phyloP scores from a whole-genome alignment of 805 yeast genomes.

The Metschnikowia baotianmanensis region DNA sequence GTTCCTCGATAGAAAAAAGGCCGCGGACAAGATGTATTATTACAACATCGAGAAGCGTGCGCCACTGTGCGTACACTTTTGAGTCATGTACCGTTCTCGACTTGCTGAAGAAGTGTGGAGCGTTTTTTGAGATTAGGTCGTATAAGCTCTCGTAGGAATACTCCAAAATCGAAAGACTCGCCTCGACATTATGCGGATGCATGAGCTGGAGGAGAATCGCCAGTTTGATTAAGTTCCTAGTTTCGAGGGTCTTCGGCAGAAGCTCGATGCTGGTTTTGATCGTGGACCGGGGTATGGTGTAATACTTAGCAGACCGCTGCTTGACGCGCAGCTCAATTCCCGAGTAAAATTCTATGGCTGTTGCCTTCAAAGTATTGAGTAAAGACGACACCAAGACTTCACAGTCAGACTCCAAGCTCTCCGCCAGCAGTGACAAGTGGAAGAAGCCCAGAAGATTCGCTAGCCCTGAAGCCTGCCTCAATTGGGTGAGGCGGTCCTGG shows the following conservation, averaged over 20 bases:
- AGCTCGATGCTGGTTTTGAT: slow-evolving; percentile 30
- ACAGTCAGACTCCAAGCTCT: slow-evolving; percentile 25
- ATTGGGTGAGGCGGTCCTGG: slow-evolving; percentile 22
- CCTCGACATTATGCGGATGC: slow-evolving; percentile 34
- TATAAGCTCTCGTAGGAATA: slow-evolving; percentile 32
- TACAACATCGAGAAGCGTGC: slow-evolving; percentile 55
- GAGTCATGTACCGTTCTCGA: slow-evolving; percentile 29
- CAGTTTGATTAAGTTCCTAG: slow-evolving; percentile 37
- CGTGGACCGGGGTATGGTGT: slow-evolving; percentile 29
- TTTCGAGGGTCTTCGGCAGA: slow-evolving; percentile 37
- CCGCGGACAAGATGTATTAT: slow-evolving; percentile 64
- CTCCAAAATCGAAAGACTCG: slow-evolving; percentile 30
- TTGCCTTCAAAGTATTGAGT: slow-evolving; percentile 27
- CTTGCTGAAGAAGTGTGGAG: slow-evolving; percentile 7
- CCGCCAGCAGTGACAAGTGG: slow-evolving; percentile 15
- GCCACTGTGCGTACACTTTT: slow-evolving; percentile 29
- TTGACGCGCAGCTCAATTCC: slow-evolving; percentile 31
- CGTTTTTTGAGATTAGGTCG: slow-evolving; percentile 22
- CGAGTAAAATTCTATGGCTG: slow-evolving; percentile 35
- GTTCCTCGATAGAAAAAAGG: slow-evolving; percentile 56
- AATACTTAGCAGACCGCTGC: slow-evolving; percentile 37
- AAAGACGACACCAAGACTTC: slow-evolving; percentile 32
- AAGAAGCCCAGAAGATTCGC: slow-evolving; percentile 32
- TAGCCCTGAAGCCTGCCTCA: slow-evolving; percentile 30
- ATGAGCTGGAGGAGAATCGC: slow-evolving; percentile 33